Percentiles rank a stretch among this genome's conserved stretches.
Conservation (phyloP, 2,329 filamentous ascomycete genomes). For the Chaetomium strumarium region DNA sequence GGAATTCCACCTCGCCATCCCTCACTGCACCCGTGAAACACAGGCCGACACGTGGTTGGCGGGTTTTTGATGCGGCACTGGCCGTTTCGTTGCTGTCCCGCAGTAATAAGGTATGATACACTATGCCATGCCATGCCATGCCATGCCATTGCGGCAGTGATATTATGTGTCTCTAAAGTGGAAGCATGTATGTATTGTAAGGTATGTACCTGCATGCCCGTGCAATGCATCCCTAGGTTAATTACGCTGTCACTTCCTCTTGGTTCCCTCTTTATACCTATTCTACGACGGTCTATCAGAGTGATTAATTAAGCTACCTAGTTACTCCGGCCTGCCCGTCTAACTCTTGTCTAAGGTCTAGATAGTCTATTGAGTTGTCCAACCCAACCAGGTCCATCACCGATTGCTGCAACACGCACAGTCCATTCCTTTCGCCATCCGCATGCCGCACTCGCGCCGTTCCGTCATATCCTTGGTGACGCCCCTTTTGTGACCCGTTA, state of each 20-base stretch:
- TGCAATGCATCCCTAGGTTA: neutral
- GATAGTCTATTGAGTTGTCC: neutral
- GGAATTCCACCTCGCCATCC: neutral
- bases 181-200: too few relatives aligned
- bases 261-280: neutral
- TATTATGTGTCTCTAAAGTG: neutral
- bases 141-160: neutral
- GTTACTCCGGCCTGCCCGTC: too few relatives aligned
- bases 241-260: neutral
- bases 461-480: neutral
- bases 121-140: neutral
- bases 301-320: neutral
- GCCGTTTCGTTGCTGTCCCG: neutral
- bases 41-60: neutral
- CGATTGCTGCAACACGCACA: neutral
- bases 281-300: neutral
- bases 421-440: neutral
- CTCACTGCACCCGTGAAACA: constrained; percentile 6
- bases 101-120: too few relatives aligned
- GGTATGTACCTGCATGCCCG: neutral
- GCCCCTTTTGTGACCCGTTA: neutral
- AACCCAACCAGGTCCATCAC: neutral
- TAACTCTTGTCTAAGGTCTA: neutral
- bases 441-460: neutral
- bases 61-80: neutral